Evolutionary conservation across 805 yeast species (phyloP).

Genomic region (Yamadazyma takamatsuzukensis): DNA sequence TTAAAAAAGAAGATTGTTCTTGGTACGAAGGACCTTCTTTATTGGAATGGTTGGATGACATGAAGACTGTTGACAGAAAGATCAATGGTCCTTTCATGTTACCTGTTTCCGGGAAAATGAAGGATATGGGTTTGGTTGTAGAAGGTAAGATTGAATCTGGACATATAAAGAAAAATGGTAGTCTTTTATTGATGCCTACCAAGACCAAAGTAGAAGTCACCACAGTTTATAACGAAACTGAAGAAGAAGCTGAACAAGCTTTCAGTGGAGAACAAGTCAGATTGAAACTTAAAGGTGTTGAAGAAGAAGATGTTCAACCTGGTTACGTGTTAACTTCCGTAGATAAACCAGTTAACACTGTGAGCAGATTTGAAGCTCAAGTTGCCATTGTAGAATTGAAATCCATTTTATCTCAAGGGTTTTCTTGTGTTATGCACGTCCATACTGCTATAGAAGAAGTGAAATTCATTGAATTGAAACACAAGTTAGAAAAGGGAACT

Average conservation of each 20-base stretch:
- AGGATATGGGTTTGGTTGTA: constrained; percentile 94
- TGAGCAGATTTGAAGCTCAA: constrained; percentile 90
- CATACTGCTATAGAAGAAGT: constrained; percentile 99
- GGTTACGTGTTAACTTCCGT: constrained; percentile 91
- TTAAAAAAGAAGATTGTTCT: constrained; percentile 63
- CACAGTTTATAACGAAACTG: constrained; percentile 90
- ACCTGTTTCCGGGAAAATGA: constrained; percentile 92
- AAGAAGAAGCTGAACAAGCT: constrained; percentile 86
- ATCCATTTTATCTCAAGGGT: constrained; percentile 92
- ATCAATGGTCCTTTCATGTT: constrained; percentile 95
- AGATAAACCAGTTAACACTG: constrained; percentile 85
- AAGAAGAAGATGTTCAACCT: constrained; percentile 90
- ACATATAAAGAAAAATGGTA: constrained; percentile 74
- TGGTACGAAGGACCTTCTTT: constrained; percentile 95
- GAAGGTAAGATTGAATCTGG: constrained; percentile 99
- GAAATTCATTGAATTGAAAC: constrained; percentile 72
- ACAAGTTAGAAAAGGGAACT: constrained; percentile 94
- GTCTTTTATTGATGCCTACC: constrained; percentile 89
- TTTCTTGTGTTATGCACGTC: constrained; percentile 97
- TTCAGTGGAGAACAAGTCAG: constrained; percentile 97
- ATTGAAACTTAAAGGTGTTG: constrained; percentile 89
- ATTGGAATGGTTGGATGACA: constrained; percentile 80
- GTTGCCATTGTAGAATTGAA: constrained; percentile 95
- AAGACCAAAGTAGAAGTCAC: constrained; percentile 77
- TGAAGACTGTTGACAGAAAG: constrained; percentile 81